Evolutionary conservation across 2,329 filamentous ascomycete genomes (phyloP).

Genomic region (Didymella arachidicola): DNA sequence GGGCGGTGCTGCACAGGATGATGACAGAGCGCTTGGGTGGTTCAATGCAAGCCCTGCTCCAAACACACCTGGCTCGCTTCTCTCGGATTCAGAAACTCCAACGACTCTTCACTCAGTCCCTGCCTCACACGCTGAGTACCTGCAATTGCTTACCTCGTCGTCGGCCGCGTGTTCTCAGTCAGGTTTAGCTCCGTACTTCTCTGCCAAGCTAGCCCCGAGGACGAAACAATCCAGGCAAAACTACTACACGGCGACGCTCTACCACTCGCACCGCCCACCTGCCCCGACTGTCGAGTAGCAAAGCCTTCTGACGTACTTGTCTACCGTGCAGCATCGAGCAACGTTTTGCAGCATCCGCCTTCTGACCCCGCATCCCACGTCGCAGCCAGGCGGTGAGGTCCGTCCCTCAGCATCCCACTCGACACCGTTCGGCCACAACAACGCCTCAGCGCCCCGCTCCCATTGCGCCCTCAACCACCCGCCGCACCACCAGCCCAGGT

Average conservation of each 20-base stretch:
- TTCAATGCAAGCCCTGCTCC: constrained; percentile 11
- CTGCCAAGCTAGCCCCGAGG: constrained; percentile 29
- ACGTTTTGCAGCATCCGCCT: constrained; percentile 21
- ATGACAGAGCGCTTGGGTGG: constrained; percentile 24
- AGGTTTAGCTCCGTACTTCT: constrained; percentile 28
- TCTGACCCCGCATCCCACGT: constrained; percentile 27
- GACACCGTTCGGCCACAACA: constrained; percentile 48
- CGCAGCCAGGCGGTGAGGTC: constrained; percentile 50
- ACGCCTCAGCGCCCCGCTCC: constrained; percentile 42
- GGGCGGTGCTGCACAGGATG: constrained; percentile 22
- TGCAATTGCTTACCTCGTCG: constrained; percentile 17
- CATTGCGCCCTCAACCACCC: constrained; percentile 41
- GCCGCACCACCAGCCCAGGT: constrained; percentile 42
- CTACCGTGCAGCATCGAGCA: constrained; percentile 35
- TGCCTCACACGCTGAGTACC: constrained; percentile 5
- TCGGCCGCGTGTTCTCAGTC: constrained; percentile 30
- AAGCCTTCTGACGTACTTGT: constrained; percentile 30
- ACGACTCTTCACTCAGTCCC: constrained; percentile 3
- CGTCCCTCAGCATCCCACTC: constrained; percentile 44
- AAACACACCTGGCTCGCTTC: constrained; percentile 10
- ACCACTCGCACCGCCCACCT: constrained; percentile 37
- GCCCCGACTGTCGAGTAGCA: constrained; percentile 29
- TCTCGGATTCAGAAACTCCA: constrained; percentile 7
- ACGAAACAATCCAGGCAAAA: constrained; percentile 38
- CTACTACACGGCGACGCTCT: constrained; percentile 39